These are phyloP conservation scores for Hydnum rufescens DNA, from an alignment of 768 basidiomycete genomes.

Conservation along the genomic window DNA sequence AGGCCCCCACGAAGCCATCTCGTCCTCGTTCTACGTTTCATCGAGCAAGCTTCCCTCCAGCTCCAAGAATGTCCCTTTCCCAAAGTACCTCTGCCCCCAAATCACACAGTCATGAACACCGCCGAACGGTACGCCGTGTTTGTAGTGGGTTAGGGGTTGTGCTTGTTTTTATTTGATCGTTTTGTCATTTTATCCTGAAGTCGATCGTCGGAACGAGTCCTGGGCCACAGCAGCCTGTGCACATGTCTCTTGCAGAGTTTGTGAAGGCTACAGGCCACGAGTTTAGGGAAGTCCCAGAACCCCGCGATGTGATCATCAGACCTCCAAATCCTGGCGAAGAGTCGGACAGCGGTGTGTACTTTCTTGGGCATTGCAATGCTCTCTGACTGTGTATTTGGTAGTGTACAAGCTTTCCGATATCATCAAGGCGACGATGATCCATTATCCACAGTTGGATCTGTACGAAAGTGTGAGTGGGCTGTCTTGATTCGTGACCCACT, in stretches of 20 bases:
- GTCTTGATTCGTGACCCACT: not conserved
- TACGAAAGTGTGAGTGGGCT: not conserved
- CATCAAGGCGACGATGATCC: not conserved
- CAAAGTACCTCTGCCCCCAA: too few species aligned
- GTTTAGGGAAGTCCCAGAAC: not conserved
- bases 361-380: not conserved
- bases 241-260: not conserved
- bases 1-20: too few species aligned
- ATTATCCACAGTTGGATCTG: slow-evolving; percentile 1
- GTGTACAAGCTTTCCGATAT: not conserved
- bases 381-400: not conserved
- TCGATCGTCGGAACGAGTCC: not conserved
- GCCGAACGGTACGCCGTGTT: not conserved
- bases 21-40: not conserved
- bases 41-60: not conserved
- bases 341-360: not conserved
- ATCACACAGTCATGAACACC: too few species aligned
- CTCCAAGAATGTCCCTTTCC: not conserved
- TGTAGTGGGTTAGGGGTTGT: not conserved
- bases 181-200: too few species aligned
- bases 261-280: not conserved
- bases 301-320: too few species aligned
- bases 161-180: not conserved
- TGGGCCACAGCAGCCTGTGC: not conserved
- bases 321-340: too few species aligned